Base-by-base conservation (phyloP, 1,284 basidiomycete genomes). In the Rhodotorula sp. region DNA sequence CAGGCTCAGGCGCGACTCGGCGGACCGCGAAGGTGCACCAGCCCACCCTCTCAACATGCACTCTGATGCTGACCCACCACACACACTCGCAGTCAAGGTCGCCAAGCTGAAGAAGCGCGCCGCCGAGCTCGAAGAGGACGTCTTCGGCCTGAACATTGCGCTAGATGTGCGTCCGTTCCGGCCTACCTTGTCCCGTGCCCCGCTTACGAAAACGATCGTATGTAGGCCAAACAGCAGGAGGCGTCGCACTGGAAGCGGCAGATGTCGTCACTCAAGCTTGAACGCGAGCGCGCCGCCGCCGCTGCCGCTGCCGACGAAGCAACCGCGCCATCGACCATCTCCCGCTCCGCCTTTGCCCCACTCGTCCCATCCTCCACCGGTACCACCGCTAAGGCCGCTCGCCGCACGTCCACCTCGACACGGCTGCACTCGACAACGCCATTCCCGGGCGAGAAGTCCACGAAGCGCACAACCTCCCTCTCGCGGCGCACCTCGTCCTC, bases 101-200 rank as follows among this genome's bases (percentile, higher is more conserved):
- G 39, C 70, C 22, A 67, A 65, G 55, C 67, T 76, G n/a, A 74
- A 74, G 61, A 74, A 76, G 61, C 60, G 67, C 13, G 63, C 64
- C 25, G 67, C 68, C 8, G 72, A 74, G 57, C 68, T 72, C 29
- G 70, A 74, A 25, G 72, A 72, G 27, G 75, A 76, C 25, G 66
- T 72, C 25, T 67, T 76, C 29, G 70, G 75, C 19, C 64, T 76
- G 57, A 76, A 76, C 64, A 74, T 76, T 25, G 75, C 75, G 10
- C 70, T 76, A 50, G 70, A 76, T 27, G 74, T 72, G 27, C 21
- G 72, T 48, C 0, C 21, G 41, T 19, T 1, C 21, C 22, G 34
- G n/a, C 22, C 7, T 29, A 6, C 15, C 44, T 25, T 7, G 5
- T 15, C 22, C 22, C 27, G 3, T 19, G 12, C 0, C 19, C 22